These are phyloP conservation scores for Microascus cirrosus DNA, from an alignment of 2,329 filamentous ascomycete genomes.

Conservation along the genomic window DNA sequence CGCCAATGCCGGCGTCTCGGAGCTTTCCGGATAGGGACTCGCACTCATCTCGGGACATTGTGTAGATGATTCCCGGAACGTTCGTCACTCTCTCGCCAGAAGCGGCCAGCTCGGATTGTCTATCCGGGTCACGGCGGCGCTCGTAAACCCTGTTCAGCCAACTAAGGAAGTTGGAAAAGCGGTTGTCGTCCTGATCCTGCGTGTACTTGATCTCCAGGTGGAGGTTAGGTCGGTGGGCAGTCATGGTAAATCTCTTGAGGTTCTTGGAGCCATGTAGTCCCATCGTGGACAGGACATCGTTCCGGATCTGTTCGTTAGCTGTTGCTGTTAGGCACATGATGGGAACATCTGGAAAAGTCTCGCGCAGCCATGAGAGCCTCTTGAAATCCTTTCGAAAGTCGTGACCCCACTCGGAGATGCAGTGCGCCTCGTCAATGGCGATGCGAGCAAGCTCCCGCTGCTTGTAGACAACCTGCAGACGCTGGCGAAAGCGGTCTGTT, in stretches of 20 bases:
- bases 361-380: constrained; percentile 73
- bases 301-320: constrained; percentile 67
- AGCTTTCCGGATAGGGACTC: constrained; percentile 58
- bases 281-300: constrained; percentile 72
- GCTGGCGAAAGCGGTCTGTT: constrained; percentile 63
- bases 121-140: constrained; percentile 49
- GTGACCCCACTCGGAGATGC: constrained; percentile 96
- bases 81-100: constrained; percentile 46
- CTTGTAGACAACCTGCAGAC: constrained; percentile 60
- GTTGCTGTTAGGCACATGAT: constrained; percentile 92
- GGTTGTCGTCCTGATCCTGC: constrained; percentile 59
- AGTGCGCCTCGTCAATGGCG: constrained; percentile 90
- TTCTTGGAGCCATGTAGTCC: constrained; percentile 48
- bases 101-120: constrained; percentile 46
- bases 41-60: constrained; percentile 62
- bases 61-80: constrained; percentile 72
- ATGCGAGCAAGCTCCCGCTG: constrained; percentile 81
- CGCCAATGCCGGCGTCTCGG: constrained; percentile 57
- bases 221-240: constrained; percentile 72
- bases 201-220: constrained; percentile 87
- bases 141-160: constrained; percentile 69
- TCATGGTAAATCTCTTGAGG: constrained; percentile 71
- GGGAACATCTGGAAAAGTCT: constrained; percentile 71
- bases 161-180: constrained; percentile 59
- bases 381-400: constrained; percentile 94